Base-by-base conservation (phyloP, 176 grass and related monocot species). In the Paspalum vaginatum region DNA sequence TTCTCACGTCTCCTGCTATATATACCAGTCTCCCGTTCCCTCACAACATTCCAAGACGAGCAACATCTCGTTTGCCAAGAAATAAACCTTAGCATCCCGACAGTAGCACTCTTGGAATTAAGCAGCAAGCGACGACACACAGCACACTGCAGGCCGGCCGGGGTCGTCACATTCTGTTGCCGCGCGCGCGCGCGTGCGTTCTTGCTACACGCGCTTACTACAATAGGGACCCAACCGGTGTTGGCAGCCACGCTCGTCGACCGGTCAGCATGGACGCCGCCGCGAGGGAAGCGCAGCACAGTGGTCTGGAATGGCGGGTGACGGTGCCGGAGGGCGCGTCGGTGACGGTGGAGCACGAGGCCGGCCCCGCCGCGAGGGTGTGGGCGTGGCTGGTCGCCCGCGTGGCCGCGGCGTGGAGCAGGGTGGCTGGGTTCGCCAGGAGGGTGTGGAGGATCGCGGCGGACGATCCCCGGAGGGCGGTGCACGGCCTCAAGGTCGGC, bases 401-500 rank as follows among this genome's bases (percentile, higher is more conserved):
- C 52, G 2, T 45, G 41, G 21, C 8, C 38, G 11, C 4, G 70
- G 0, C 69, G 44, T 41, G 11, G 21, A n/a, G 46, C 47, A 9
- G 2, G 48, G 43, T 79, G 27, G 37, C 54, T 2, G 39, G 67
- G 11, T 92, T 85, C 21, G 61, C 50, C 17, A 74, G 25, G 81
- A 92, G 44, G 52, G 79, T 86, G 10, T 84, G 84, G 93, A 76
- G 43, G 81, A 87, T 95, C 9, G 93, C 67, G 7, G 79, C 73
- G 0, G 93, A 90, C 37, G 92, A 92, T 49, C 92, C 92, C 8
- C 74, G 93, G 68, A 92, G 40, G 44, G 85, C 44, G 60, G 71
- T 77, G 58, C 93, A 95, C 67, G 74, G 83, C 16, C 61, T 95
- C 50, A 95, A 95, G 62, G 86, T 95, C 0, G 89, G 89, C 60